These are phyloP conservation scores for Candida glaebosa DNA, from an alignment of 805 yeast species.

Conservation along the genomic window DNA sequence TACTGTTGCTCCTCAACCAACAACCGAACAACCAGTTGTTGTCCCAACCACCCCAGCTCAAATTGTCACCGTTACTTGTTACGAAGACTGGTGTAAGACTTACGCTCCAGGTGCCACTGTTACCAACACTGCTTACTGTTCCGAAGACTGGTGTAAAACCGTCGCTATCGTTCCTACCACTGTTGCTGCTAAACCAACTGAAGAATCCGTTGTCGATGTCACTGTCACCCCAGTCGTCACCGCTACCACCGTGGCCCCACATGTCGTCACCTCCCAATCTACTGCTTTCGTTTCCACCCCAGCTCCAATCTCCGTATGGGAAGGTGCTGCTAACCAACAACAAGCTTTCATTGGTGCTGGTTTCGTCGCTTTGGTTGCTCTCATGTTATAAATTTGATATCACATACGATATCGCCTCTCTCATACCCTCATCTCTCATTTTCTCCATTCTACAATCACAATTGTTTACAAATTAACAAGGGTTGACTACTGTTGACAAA, in stretches of 20 bases:
- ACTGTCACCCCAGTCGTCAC: conserved; percentile 50
- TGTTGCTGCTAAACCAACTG: conserved; percentile 12
- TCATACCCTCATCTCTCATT: background rate
- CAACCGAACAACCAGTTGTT: conserved; percentile 11
- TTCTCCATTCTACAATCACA: background rate
- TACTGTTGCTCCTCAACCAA: conserved; percentile 11
- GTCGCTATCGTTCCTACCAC: conserved; percentile 15
- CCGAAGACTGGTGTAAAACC: background rate
- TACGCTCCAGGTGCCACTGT: conserved; percentile 11
- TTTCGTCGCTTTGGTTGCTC: conserved; percentile 39
- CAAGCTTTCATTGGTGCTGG: conserved; percentile 31
- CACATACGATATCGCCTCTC: background rate
- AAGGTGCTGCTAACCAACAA: conserved; percentile 30
- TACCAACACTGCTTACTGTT: conserved; percentile 8
- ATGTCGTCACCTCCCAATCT: conserved; percentile 38
- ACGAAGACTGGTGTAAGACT: conserved; percentile 5
- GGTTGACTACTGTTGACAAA: conserved; percentile 1
- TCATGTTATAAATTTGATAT: conserved; percentile 24
- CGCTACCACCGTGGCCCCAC: conserved; percentile 40
- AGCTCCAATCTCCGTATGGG: conserved; percentile 17
- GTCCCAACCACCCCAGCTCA: conserved; percentile 12
- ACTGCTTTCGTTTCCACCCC: conserved; percentile 34
- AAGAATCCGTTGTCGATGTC: conserved; percentile 39
- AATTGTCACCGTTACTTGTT: conserved; percentile 9
- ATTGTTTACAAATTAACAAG: background rate